phyloP scores from a whole-genome alignment of 805 yeast species.

The Kuraishia ogatae region DNA sequence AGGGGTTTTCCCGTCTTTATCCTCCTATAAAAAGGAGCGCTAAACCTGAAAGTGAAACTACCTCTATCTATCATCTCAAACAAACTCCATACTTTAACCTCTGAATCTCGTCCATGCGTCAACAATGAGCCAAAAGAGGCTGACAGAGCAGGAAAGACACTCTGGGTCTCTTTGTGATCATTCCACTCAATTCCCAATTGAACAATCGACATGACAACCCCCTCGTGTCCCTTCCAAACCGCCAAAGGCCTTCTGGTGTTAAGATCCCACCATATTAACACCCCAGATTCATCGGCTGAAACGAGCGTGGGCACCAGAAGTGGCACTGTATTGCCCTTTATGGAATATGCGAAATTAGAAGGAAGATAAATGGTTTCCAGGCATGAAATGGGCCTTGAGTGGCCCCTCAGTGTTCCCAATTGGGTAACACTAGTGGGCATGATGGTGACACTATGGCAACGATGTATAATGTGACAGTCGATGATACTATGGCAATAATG shows the following conservation, averaged over 20 bases:
- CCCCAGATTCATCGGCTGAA: slow-evolving; percentile 57
- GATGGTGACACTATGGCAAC: too few relatives aligned
- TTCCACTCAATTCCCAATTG: slow-evolving; percentile 31
- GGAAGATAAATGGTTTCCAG: slow-evolving; percentile 6
- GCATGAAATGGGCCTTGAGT: slow-evolving; percentile 9
- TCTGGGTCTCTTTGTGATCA: slow-evolving; percentile 3
- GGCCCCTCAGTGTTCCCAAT: slow-evolving; percentile 25
- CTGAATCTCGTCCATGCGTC: slow-evolving; percentile 65
- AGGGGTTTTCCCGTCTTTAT: too few relatives aligned
- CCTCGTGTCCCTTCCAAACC: slow-evolving; percentile 53
- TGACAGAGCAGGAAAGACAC: background rate
- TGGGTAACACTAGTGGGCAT: background rate
- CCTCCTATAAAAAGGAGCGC: slow-evolving; percentile 10
- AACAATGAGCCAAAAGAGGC: slow-evolving; percentile 33
- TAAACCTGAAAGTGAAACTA: slow-evolving; percentile 9
- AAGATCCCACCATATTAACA: slow-evolving; percentile 59
- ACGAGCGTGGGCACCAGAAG: slow-evolving; percentile 29
- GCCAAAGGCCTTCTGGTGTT: slow-evolving; percentile 44
- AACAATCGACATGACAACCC: slow-evolving; percentile 38
- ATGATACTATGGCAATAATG: too few relatives aligned
- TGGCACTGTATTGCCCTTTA: slow-evolving; percentile 4
- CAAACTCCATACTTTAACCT: slow-evolving; percentile 36
- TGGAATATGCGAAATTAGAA: slow-evolving; percentile 5
- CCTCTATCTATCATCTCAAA: slow-evolving; percentile 12
- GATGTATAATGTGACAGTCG: too few relatives aligned